Base-by-base conservation (phyloP, 257 asterid species). In the Solanum paucissectum region DNA sequence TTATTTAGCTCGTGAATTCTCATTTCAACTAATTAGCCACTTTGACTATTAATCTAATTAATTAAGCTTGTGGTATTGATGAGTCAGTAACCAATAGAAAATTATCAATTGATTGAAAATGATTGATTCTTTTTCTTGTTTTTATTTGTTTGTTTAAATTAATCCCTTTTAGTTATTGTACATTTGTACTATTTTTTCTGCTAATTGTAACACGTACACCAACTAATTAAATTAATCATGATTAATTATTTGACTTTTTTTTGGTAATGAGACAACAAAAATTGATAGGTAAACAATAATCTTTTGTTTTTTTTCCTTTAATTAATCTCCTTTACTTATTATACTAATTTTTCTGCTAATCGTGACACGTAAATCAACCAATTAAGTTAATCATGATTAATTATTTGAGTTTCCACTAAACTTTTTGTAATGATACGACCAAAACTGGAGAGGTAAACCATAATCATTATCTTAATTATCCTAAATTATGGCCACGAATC, bases 1-100 rank as follows among this genome's bases (percentile, higher is more conserved):
- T 58, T 58, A 58, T 58, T 58, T 58, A 32, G 5, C 68, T 81
- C 29, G 6, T 46, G 85, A 81, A 46, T 21, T 81, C 68, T 81
- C 40, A 64, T 68, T 85, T 66, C 29, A 68, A 5, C 33, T 68
- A 27, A 66, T 71, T 40, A 68, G 46, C 13, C 23, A 85, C 13
- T 64, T 3, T 62, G 66, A 27, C 27, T 32, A 84, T 25, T 84
- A 84, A 69, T 84, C 20, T 64, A 64, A 64, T 83, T 83, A 49
- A 83, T 52, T 83, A 29, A 18, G 25, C 27, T 44, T 64, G 27
- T 16, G 37, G 21, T 25, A 25, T 84, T 84, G 79, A 64, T 5
- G 14, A 68, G 66, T 85, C 87, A 85, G 38, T 66, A 85, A 71
- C 82, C 82, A 85, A 85, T 68, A 40, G 82, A 85, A 62, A 66